Evolutionary conservation across 2,329 filamentous ascomycete genomes (phyloP).

Genomic region (Achaetomium macrosporum): DNA sequence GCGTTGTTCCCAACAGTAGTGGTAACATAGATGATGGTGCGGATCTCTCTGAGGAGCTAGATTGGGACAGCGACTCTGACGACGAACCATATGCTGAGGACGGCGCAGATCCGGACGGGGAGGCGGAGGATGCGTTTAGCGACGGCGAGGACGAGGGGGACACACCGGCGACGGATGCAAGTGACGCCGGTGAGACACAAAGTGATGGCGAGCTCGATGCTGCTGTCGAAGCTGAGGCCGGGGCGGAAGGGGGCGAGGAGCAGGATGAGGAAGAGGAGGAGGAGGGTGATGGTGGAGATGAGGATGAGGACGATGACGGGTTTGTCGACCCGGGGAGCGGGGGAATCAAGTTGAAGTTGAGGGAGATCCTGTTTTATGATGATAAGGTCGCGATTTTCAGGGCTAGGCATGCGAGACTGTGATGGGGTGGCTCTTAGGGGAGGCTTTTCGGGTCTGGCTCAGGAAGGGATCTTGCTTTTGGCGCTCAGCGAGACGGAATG

Average conservation of each 20-base stretch:
- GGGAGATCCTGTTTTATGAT: conserved; percentile 80
- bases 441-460: neutral
- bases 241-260: conserved; percentile 15
- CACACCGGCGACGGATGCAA: conserved; percentile 18
- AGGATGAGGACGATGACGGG: conserved; percentile 40
- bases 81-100: neutral
- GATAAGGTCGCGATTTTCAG: conserved; percentile 78
- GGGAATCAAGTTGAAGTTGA: conserved; percentile 51
- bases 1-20: neutral
- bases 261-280: conserved; percentile 23
- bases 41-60: neutral
- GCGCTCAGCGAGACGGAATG: neutral
- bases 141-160: conserved; percentile 25
- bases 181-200: conserved; percentile 30
- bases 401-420: conserved; percentile 57
- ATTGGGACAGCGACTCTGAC: neutral
- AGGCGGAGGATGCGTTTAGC: neutral
- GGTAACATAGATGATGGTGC: conserved; percentile 21
- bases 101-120: neutral
- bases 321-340: conserved; percentile 42
- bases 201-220: conserved; percentile 27
- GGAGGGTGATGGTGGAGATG: conserved; percentile 42
- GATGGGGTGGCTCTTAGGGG: neutral
- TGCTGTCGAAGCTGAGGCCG: conserved; percentile 17
- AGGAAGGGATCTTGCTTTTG: neutral